Base-by-base conservation (phyloP, 108 stramenopile species). In the Skeletonema costatum region DNA sequence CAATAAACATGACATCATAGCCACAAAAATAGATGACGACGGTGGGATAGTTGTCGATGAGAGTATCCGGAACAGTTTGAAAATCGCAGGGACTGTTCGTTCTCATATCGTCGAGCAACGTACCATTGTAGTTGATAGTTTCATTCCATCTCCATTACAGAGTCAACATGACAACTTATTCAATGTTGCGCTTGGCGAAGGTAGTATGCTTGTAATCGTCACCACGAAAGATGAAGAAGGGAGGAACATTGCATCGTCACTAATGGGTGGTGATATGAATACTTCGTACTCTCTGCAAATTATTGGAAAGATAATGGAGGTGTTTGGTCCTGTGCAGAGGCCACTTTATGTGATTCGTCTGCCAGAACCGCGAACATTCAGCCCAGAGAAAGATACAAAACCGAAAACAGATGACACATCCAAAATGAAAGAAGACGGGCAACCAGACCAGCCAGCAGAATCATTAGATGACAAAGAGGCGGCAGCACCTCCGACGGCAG, bases 341-440 rank as follows among this genome's bases (percentile, higher is more conserved):
- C 95, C 95, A n/a, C 71, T 96, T 31, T 96, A 96, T 75, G 89
- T 89, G 25, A 82, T 96, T 64, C 86, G 90, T 50, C 73, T 93
- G 58, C 85, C 75, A 10, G 80, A 85, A 64, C 66, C 75, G 30
- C 58, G 66, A 32, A 67, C 25, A 25, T 32, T 82, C 82, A 21
- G 53, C 70, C 33, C 64, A 44, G 5, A 73, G 58, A 78, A 13
- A 14, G 58, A 48, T 53, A 63, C 32, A 68, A 70, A 76, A 59
- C n/a, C 21, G 31, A 38, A 2, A 66, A 29, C 25, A 46, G 50
- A 30, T n/a, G n/a, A 41, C 17, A 33, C 17, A 17, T 19, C 21
- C 38, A 53, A 67, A 63, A 74, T 21, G 10, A 48, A 32, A 2
- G 36, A 70, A 41, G 36, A 77, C 16, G 25, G 31, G 16, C 36